phyloP scores from a whole-genome alignment of 2,329 filamentous ascomycete genomes.

The Coleophoma eucalyptorum region DNA sequence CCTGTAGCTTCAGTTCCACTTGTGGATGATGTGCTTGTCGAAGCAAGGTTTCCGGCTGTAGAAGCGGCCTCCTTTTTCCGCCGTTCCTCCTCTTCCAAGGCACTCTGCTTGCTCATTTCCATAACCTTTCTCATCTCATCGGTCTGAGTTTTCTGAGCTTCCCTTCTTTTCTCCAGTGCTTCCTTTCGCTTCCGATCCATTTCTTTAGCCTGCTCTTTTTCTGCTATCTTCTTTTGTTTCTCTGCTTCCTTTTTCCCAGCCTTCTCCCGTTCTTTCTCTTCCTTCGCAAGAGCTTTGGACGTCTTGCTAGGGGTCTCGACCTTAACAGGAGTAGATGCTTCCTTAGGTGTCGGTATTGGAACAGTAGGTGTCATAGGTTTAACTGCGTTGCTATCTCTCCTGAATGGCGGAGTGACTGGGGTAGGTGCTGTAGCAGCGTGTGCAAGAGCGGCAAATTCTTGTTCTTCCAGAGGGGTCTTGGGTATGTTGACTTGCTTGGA shows the following conservation, averaged over 20 bases:
- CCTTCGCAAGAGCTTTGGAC: slow-evolving; percentile 42
- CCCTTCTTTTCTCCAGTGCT: slow-evolving; percentile 26
- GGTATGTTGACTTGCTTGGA: slow-evolving; percentile 49
- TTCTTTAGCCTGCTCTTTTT: slow-evolving; percentile 38
- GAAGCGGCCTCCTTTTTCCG: slow-evolving; percentile 47
- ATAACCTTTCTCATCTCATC: slow-evolving; percentile 56
- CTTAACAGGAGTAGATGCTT: slow-evolving; percentile 25
- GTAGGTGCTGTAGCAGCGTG: slow-evolving; percentile 63
- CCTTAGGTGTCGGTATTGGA: slow-evolving; percentile 13
- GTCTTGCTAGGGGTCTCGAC: slow-evolving; percentile 13
- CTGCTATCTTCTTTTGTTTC: slow-evolving; percentile 23
- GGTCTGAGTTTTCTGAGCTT: slow-evolving; percentile 41
- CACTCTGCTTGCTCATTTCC: slow-evolving; percentile 49
- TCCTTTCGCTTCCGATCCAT: slow-evolving; percentile 35
- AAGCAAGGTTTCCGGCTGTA: slow-evolving; percentile 2
- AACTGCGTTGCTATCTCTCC: slow-evolving; percentile 4
- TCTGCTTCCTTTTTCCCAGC: slow-evolving; percentile 34
- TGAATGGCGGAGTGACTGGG: slow-evolving; percentile 10
- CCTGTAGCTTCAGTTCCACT: slow-evolving; percentile 6
- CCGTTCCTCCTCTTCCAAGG: slow-evolving; percentile 53
- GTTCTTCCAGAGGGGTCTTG: slow-evolving; percentile 40
- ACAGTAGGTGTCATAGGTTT: slow-evolving; percentile 22
- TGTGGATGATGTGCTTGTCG: neutral
- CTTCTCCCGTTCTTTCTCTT: slow-evolving; percentile 63
- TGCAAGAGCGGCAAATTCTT: slow-evolving; percentile 55